These are phyloP conservation scores for Favolaschia claudopus DNA, from an alignment of 768 basidiomycete species.

Conservation along the genomic window DNA sequence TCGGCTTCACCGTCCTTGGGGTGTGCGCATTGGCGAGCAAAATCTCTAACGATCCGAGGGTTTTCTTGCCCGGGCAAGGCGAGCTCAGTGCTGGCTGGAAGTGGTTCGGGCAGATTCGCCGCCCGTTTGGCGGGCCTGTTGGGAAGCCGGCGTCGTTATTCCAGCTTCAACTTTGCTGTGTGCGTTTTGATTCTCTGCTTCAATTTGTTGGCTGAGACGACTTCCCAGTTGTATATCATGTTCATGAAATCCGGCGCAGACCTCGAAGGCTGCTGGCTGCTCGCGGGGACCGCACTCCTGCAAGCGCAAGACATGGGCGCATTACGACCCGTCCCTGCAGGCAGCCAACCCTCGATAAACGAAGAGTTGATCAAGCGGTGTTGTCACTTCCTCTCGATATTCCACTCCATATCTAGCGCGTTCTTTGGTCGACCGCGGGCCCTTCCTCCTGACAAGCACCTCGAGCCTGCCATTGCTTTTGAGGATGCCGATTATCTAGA, in stretches of 20 bases:
- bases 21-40: constrained; percentile 61
- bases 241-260: constrained; percentile 48
- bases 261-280: constrained; percentile 52
- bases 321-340: constrained; percentile 45
- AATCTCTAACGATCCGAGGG: constrained; percentile 49
- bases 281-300: constrained; percentile 52
- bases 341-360: constrained; percentile 42
- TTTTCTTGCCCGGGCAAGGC: constrained; percentile 31
- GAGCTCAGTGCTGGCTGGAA: constrained; percentile 49
- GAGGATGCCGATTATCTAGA: constrained; percentile 63
- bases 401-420: constrained; percentile 39
- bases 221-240: constrained; percentile 39
- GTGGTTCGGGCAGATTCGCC: constrained; percentile 55
- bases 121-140: constrained; percentile 56
- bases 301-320: constrained; percentile 54
- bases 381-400: constrained; percentile 37
- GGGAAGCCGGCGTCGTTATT: constrained; percentile 57
- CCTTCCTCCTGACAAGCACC: constrained; percentile 47
- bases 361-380: constrained; percentile 50
- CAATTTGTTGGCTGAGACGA: not conserved
- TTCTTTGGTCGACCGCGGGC: constrained; percentile 59
- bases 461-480: constrained; percentile 55
- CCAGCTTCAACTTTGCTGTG: constrained; percentile 63
- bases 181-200: constrained; percentile 39
- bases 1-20: constrained; percentile 54